Conservation (phyloP, 352 stramenopile species). For the Phytophthora macrochlamydospora region DNA sequence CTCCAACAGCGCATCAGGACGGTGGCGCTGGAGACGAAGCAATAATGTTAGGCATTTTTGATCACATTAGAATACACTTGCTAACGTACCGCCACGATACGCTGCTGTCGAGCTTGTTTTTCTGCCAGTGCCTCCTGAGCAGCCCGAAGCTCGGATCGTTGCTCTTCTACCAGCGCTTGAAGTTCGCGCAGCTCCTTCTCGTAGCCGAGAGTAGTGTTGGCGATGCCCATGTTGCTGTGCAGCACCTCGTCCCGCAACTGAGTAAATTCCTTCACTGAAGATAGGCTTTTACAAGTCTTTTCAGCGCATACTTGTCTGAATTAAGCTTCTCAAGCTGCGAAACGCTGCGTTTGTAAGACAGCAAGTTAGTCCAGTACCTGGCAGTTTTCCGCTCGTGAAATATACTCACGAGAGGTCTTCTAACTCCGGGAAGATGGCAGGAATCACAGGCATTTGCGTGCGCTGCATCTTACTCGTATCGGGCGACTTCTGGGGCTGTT, state of each 20-base stretch:
- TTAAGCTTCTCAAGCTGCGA: constrained; percentile 70
- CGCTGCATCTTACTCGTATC: constrained; percentile 54
- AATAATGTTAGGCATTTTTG: background rate
- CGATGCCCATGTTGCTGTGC: constrained; percentile 78
- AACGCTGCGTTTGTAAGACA: constrained; percentile 19
- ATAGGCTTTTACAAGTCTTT: constrained; percentile 64
- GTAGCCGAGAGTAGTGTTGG: constrained; percentile 67
- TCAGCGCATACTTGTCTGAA: constrained; percentile 63
- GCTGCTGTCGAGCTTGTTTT: constrained; percentile 75
- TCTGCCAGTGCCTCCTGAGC: constrained; percentile 64
- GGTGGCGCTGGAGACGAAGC: constrained; percentile 49
- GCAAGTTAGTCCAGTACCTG: no score
- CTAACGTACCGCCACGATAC: constrained; percentile 61
- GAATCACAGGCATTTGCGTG: constrained; percentile 79
- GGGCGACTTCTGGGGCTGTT: constrained; percentile 34
- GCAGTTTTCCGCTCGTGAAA: background rate
- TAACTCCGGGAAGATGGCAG: constrained; percentile 71
- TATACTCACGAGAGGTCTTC: constrained; percentile 76
- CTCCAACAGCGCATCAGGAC: constrained; percentile 71
- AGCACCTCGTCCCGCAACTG: constrained; percentile 78
- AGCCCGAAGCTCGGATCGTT: constrained; percentile 51
- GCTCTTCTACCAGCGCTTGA: constrained; percentile 52
- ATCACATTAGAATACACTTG: background rate
- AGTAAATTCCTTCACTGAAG: constrained; percentile 69
- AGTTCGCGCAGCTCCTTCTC: constrained; percentile 57